A percentile compares a stretch with the other conserved stretches of the same genome.
Evolutionary conservation across 805 yeast species (phyloP).

Genomic region (Hanseniaspora guilliermondii): DNA sequence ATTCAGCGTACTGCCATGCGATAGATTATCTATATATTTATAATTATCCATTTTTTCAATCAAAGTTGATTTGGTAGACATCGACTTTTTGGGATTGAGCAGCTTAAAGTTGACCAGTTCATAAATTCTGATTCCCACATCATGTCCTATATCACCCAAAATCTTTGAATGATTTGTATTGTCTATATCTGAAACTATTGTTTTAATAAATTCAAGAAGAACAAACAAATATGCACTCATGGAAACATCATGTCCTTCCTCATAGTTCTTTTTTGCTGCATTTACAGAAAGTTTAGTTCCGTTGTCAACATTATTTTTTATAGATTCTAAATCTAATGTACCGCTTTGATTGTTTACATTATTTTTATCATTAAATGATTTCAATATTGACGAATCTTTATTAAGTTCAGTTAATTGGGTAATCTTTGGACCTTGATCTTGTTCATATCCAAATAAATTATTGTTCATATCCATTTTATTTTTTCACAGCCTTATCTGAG

Average conservation of each 20-base stretch:
- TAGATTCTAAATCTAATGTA: neutral
- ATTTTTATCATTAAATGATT: neutral
- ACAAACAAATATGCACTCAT: conserved; percentile 56
- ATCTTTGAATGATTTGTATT: conserved; percentile 46
- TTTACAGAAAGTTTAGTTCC: neutral
- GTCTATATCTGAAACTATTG: conserved; percentile 37
- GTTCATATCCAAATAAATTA: conserved; percentile 8
- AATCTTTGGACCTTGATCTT: neutral
- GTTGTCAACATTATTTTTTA: neutral
- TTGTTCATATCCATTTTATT: neutral
- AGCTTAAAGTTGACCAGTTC: conserved; percentile 39
- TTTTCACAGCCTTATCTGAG: neutral
- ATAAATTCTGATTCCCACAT: conserved; percentile 55
- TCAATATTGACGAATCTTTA: neutral
- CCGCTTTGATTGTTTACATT: conserved; percentile 1
- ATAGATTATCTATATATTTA: neutral
- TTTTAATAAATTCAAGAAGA: conserved; percentile 56
- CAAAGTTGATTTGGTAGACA: neutral
- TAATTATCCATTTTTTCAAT: neutral
- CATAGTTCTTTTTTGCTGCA: neutral
- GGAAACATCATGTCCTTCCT: conserved; percentile 38
- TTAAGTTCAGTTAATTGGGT: neutral
- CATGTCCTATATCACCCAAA: conserved; percentile 62
- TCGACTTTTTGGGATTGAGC: conserved; percentile 20
- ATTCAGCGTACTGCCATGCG: neutral